Evolutionary conservation across 1,284 basidiomycete genomes (phyloP), one percentile per base, ranked within the genome.

Genomic region (Cryptococcus depauperatus): DNA sequence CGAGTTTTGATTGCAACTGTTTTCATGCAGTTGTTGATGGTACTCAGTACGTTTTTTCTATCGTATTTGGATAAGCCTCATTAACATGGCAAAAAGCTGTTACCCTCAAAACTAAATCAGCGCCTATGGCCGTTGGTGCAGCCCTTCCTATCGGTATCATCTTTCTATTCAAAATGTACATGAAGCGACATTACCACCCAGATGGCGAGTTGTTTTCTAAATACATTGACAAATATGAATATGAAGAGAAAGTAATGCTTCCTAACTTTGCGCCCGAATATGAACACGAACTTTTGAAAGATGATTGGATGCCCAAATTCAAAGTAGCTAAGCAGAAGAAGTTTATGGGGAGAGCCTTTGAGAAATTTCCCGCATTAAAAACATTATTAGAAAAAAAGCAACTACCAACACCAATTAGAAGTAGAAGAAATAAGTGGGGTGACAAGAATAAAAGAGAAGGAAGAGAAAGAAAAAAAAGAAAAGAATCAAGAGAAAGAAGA

Each of bases 21-120:
- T 2, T 21, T 65, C 6, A 65, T 62, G 62, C 60, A 62, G 39
- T 41, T 60, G 10, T 35, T 65, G 6, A 65, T 59, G 57, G 45
- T 50, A 8, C 43, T 65, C 5, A 62, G 62, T 65, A 33, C 52
- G 62, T 58, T 5, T 37, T 5, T 21, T 11, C 7, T n/a, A n/a
- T n/a, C 33, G 18, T 26, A 29, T 14, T 23, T 3, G 8, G 25
- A 28, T 26, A 4, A 10, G 6, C 5, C 22, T 8, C 32, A 25
- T 19, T 40, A 5, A 21, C 29, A 19, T 8, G 19, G 21, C 11
- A 10, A 16, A 4, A 26, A 51, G 50, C 47, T 22, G 47, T 48
- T 11, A 41, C 44, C 1, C 28, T 52, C n/a, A 52, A 52, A 18
- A 52, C 50, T 19, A 46, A 41, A n/a, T 52, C 50, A 25, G 33